Conservation (phyloP, 176 grass and related monocot species). For the Eragrostis curvula region DNA sequence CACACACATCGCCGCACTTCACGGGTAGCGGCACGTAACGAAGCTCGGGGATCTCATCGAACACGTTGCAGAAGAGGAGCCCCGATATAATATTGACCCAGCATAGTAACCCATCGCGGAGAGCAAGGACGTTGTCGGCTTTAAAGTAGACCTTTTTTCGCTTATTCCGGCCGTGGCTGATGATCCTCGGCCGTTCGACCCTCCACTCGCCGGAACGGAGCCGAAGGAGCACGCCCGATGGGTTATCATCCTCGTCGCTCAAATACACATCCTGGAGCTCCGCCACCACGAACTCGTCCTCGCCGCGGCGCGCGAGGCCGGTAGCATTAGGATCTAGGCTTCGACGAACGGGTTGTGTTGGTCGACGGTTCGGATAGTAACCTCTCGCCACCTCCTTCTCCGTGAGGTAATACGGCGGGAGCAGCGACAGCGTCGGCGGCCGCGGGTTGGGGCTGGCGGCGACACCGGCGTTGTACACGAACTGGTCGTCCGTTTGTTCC, state of each 20-base stretch:
- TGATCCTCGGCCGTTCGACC: background rate
- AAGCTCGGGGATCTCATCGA: background rate
- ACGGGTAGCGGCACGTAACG: background rate
- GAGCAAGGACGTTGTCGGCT: background rate
- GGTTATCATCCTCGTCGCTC: background rate
- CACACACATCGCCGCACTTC: background rate
- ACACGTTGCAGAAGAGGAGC: background rate
- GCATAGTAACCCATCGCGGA: background rate
- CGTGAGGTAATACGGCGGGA: background rate
- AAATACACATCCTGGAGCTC: background rate
- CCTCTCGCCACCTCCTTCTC: no score
- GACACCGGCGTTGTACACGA: background rate
- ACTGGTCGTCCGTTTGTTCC: background rate
- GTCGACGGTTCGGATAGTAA: background rate
- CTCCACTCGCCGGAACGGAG: background rate
- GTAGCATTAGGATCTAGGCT: background rate
- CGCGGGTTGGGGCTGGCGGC: no score
- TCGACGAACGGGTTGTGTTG: no score
- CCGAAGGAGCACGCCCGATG: background rate
- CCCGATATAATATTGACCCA: background rate
- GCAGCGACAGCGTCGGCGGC: background rate
- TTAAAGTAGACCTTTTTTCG: background rate
- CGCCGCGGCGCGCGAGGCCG: background rate
- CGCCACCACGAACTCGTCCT: background rate
- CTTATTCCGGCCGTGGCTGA: background rate